phyloP scores from a whole-genome alignment of 2,329 filamentous ascomycete genomes.

The Curvularia lunata region DNA sequence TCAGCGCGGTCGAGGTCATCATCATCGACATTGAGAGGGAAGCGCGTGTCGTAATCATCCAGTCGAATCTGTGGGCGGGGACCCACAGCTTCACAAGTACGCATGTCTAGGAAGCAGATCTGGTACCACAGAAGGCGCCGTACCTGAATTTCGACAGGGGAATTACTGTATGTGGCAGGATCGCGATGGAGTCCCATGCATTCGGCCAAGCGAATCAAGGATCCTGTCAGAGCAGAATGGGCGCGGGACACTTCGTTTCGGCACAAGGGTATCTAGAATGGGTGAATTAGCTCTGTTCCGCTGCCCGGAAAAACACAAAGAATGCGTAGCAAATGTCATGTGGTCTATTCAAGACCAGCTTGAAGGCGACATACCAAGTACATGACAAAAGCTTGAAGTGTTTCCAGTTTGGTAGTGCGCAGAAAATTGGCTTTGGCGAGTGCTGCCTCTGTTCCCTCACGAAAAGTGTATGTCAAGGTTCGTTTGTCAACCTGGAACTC shows the following conservation, averaged over 20 bases:
- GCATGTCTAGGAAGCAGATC: conserved; percentile 76
- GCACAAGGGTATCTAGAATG: conserved; percentile 69
- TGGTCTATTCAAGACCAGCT: not conserved
- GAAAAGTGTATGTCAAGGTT: conserved; percentile 62
- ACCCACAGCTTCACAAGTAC: conserved; percentile 76
- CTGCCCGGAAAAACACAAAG: not conserved
- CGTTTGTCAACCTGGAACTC: conserved; percentile 65
- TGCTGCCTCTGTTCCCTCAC: conserved; percentile 68
- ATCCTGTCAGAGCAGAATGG: conserved; percentile 74
- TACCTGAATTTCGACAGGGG: conserved; percentile 72
- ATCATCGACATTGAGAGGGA: conserved; percentile 75
- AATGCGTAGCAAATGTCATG: too few species aligned
- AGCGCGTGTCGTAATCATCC: conserved; percentile 76
- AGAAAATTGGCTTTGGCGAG: conserved; percentile 74
- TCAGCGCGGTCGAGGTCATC: conserved; percentile 59
- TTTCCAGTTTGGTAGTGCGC: conserved; percentile 74
- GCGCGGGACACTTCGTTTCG: conserved; percentile 73
- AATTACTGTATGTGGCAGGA: conserved; percentile 69
- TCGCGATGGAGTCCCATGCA: conserved; percentile 80
- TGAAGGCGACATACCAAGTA: conserved; percentile 65
- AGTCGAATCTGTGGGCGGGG: conserved; percentile 73
- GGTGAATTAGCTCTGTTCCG: conserved; percentile 3
- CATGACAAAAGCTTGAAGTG: conserved; percentile 77
- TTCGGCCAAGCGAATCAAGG: conserved; percentile 75
- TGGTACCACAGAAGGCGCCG: conserved; percentile 78